Conservation (phyloP, 2,329 filamentous ascomycete species). For the Rachicladosporium sp. region DNA sequence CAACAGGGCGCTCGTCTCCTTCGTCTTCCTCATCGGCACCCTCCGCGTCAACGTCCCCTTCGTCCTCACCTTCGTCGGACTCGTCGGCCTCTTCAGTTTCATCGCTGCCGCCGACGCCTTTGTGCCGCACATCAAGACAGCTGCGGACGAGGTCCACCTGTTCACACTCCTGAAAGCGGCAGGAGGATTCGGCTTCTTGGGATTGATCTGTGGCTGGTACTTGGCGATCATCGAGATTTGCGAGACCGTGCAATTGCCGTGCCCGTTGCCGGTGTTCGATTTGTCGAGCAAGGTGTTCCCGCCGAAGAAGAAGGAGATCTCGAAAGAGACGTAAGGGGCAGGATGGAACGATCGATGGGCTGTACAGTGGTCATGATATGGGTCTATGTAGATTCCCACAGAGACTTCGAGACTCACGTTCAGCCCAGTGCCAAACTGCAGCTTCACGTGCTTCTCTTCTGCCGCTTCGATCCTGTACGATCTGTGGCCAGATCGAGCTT, state of each 20-base stretch:
- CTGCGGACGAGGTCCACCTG: slow-evolving; percentile 12
- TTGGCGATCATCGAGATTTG: slow-evolving; percentile 13
- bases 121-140: slow-evolving; percentile 7
- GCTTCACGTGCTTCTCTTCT: too few species aligned
- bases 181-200: slow-evolving; percentile 18
- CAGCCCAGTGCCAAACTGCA: too few species aligned
- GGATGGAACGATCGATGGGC: too few species aligned
- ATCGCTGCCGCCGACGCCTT: slow-evolving; percentile 18
- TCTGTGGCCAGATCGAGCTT: too few species aligned
- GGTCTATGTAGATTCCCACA: too few species aligned
- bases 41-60: slow-evolving; percentile 17
- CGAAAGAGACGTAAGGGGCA: too few species aligned
- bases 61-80: slow-evolving; percentile 15
- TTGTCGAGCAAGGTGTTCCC: slow-evolving; percentile 12
- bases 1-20: slow-evolving; percentile 15
- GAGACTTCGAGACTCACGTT: too few species aligned
- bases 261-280: slow-evolving; percentile 14
- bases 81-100: slow-evolving; percentile 16
- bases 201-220: slow-evolving; percentile 17
- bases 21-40: slow-evolving; percentile 15
- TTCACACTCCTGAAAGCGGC: slow-evolving; percentile 12
- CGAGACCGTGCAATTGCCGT: slow-evolving; percentile 14
- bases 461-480: too few species aligned
- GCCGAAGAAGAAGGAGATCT: slow-evolving; percentile 4
- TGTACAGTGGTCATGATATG: too few species aligned